Conservation (phyloP, 1,139 yeast genomes). For the Yamadazyma pseudoaaseri region DNA sequence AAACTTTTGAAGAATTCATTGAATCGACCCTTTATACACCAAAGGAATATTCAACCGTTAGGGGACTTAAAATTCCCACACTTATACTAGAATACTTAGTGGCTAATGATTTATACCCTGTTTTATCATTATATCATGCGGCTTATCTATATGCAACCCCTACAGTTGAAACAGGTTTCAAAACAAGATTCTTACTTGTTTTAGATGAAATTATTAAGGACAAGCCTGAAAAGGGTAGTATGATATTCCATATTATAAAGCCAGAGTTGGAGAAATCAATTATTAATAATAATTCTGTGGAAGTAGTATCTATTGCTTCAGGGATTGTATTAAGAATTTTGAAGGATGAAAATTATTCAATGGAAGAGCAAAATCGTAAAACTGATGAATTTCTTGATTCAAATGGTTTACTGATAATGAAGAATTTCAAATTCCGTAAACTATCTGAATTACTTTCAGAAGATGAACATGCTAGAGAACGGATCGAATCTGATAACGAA, state of each 20-base stretch:
- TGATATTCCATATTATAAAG: constrained; percentile 45
- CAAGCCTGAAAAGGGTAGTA: constrained; percentile 37
- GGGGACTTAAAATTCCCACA: constrained; percentile 44
- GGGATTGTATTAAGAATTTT: constrained; percentile 26
- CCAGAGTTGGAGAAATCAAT: constrained; percentile 38
- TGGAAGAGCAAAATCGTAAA: constrained; percentile 14
- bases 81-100: constrained; percentile 49
- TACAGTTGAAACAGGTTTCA: constrained; percentile 43
- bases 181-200: constrained; percentile 52
- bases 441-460: constrained; percentile 13
- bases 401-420: constrained; percentile 14
- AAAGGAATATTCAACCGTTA: constrained; percentile 23
- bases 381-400: constrained; percentile 18
- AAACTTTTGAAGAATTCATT: constrained; percentile 45
- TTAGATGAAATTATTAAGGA: constrained; percentile 40
- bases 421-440: constrained; percentile 18
- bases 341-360: constrained; percentile 19
- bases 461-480: constrained; percentile 16
- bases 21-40: constrained; percentile 44
- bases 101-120: constrained; percentile 40
- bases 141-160: constrained; percentile 46
- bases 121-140: constrained; percentile 50
- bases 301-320: constrained; percentile 28
- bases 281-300: constrained; percentile 28
- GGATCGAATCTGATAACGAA: constrained; percentile 23